These are phyloP conservation scores for Flaveria bidentis DNA, from an alignment of 129 eudicot genomes.

Conservation along the genomic window DNA sequence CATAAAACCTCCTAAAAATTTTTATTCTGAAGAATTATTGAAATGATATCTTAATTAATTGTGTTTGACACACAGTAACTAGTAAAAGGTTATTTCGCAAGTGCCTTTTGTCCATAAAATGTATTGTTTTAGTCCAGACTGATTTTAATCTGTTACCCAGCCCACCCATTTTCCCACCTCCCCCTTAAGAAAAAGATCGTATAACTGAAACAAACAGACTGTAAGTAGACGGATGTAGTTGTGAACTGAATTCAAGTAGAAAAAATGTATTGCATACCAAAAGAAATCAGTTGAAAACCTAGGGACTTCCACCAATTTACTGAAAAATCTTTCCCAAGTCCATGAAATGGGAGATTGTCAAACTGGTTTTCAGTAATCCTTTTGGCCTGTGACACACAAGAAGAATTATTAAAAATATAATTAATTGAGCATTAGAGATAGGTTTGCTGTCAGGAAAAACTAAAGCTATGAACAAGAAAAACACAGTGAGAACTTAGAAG, in stretches of 20 bases:
- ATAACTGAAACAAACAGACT: slow-evolving; percentile 13
- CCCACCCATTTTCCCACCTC: slow-evolving; percentile 16
- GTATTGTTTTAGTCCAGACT: neutral
- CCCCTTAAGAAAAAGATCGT: neutral
- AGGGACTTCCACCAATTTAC: slow-evolving; percentile 95
- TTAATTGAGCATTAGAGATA: slow-evolving; percentile 16
- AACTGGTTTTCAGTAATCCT: slow-evolving; percentile 66
- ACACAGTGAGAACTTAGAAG: slow-evolving; percentile 5
- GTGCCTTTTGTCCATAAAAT: neutral
- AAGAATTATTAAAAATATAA: slow-evolving; percentile 31
- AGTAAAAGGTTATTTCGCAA: too few relatives aligned
- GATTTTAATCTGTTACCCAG: neutral
- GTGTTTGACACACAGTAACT: neutral
- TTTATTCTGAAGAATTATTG: neutral
- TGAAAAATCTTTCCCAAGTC: slow-evolving; percentile 79
- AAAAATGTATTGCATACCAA: slow-evolving; percentile 46
- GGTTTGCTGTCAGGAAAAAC: slow-evolving; percentile 1
- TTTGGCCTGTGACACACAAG: slow-evolving; percentile 59
- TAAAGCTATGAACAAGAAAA: neutral
- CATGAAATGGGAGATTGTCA: slow-evolving; percentile 86
- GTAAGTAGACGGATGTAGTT: neutral
- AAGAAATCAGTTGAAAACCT: slow-evolving; percentile 67
- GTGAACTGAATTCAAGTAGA: slow-evolving; percentile 7
- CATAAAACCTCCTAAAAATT: neutral
- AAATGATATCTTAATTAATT: neutral